A percentile compares a stretch with the other conserved stretches of the same genome.
Conservation (phyloP, 2,329 filamentous ascomycete genomes). For the Fusarium brachygibbosum region DNA sequence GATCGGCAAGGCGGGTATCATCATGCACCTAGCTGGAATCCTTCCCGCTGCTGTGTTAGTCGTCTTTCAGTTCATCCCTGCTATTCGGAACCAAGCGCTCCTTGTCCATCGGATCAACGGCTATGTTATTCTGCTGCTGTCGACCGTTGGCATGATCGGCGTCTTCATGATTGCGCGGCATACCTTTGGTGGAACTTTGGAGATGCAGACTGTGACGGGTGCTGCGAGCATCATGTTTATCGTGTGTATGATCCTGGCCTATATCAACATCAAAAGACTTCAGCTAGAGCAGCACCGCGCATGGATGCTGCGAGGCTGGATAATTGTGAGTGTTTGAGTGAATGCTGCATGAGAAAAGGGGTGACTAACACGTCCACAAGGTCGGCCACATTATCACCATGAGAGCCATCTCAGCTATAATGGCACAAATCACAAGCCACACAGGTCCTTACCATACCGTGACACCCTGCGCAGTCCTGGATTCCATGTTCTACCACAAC, state of each 20-base stretch:
- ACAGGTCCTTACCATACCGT: slow-evolving; percentile 47
- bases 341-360: accelerated
- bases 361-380: slow-evolving; percentile 31
- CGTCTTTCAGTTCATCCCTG: slow-evolving; percentile 64
- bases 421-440: slow-evolving; percentile 56
- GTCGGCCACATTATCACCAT: slow-evolving; percentile 66
- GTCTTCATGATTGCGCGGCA: slow-evolving; percentile 66
- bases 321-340: slow-evolving; percentile 54
- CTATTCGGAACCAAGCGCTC: slow-evolving; percentile 61
- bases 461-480: slow-evolving; percentile 64
- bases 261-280: slow-evolving; percentile 69
- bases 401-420: slow-evolving; percentile 62
- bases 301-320: slow-evolving; percentile 72
- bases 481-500: slow-evolving; percentile 53
- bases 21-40: slow-evolving; percentile 61
- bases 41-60: slow-evolving; percentile 61
- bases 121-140: slow-evolving; percentile 65
- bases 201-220: slow-evolving; percentile 62
- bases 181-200: slow-evolving; percentile 67
- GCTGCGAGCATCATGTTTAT: slow-evolving; percentile 61
- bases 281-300: slow-evolving; percentile 74
- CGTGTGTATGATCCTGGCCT: slow-evolving; percentile 60
- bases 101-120: slow-evolving; percentile 72
- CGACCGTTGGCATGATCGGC: slow-evolving; percentile 60
- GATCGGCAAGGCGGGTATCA: slow-evolving; percentile 55